Percentiles rank a stretch among this genome's conserved stretches.
Conservation (phyloP, 2,329 filamentous ascomycete species). For the Stemphylium beticola region DNA sequence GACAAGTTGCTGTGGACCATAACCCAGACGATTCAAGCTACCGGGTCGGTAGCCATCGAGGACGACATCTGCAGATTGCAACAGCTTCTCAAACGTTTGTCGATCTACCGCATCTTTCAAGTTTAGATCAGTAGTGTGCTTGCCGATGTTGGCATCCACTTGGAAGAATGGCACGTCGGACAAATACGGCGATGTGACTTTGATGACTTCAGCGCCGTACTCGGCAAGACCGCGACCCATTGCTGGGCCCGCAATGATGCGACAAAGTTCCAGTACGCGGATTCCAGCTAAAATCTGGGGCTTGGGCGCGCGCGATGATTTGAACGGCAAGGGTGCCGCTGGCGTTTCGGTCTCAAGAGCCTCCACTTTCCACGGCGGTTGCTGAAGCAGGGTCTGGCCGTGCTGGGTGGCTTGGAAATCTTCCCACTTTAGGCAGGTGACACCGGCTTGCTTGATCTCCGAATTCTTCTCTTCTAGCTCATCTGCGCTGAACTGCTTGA, state of each 20-base stretch:
- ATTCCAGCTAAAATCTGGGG: slow-evolving; percentile 61
- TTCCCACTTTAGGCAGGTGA: slow-evolving; percentile 51
- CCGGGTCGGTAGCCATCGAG: slow-evolving; percentile 74
- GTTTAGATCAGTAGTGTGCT: slow-evolving; percentile 69
- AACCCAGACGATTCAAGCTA: slow-evolving; percentile 68
- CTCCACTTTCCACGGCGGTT: slow-evolving; percentile 58
- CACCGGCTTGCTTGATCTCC: slow-evolving; percentile 51
- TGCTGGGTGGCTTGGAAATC: slow-evolving; percentile 50
- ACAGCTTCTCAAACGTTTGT: slow-evolving; percentile 62
- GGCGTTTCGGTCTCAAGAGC: slow-evolving; percentile 59
- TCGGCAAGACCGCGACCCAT: slow-evolving; percentile 75
- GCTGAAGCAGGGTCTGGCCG: slow-evolving; percentile 49
- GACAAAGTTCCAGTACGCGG: slow-evolving; percentile 75
- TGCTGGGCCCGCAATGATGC: slow-evolving; percentile 77
- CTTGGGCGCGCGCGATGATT: slow-evolving; percentile 48
- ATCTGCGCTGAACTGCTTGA: slow-evolving; percentile 47
- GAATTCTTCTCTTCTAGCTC: slow-evolving; percentile 53
- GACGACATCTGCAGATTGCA: slow-evolving; percentile 69
- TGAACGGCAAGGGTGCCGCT: slow-evolving; percentile 54
- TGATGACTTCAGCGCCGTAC: slow-evolving; percentile 76
- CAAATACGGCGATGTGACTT: slow-evolving; percentile 71
- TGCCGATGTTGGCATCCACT: slow-evolving; percentile 74
- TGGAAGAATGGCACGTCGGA: slow-evolving; percentile 76
- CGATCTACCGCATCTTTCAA: slow-evolving; percentile 64
- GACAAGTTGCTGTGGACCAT: slow-evolving; percentile 62